Evolutionary conservation across 805 yeast species (phyloP), one percentile per base, ranked within the genome.

Genomic region (Candida adriatica): DNA sequence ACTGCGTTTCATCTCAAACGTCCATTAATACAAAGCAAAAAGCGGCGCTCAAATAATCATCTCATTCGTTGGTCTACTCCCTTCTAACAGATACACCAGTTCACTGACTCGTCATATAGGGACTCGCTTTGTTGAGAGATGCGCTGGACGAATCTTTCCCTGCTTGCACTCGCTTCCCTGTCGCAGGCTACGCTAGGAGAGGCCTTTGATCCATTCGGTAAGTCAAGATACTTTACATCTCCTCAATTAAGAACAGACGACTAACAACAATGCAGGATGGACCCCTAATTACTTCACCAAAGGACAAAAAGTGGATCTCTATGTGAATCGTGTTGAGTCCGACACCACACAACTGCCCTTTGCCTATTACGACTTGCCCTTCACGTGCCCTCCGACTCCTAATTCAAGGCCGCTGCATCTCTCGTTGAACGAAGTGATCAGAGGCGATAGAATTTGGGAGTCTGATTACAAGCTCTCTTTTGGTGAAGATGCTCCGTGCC

Each of bases 391-490:
- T 0, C 75, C 82, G 8, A 60, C 70, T 3, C 49, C 49, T 3
- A 49, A 61, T 6, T 62, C 73, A n/a, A 71, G 72, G 36, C 78
- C 83, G 3, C 57, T 80, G 13, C 79, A 78, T 42, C 53, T 83
- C 27, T 79, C 87, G 5, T 53, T 86, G 15, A 84, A 87, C 11
- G 90, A 83, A 45, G 76, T 87, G 13, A 62, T 86, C 33, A 66
- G 79, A 32, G 95, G 95, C 10, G 95, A 86, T 49, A 61, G 94
- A 32, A 71, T 80, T 30, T 76, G 83, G 79, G 75, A 72, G 39
- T 75, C 88, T 23, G 84, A 78, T 40, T 83, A 82, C 46, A 59
- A 66, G n/a, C 58, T 86, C 26, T 39, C 45, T 3, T 81, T 84
- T 51, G 79, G 75, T 10, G 53, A 66, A n/a, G 94, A 82, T 48